A percentile compares a stretch with the other conserved stretches of the same genome.
These are phyloP conservation scores for Glomus cerebriforme DNA, from an alignment of 192 early-diverging fungal genomes.

Conservation along the genomic window DNA sequence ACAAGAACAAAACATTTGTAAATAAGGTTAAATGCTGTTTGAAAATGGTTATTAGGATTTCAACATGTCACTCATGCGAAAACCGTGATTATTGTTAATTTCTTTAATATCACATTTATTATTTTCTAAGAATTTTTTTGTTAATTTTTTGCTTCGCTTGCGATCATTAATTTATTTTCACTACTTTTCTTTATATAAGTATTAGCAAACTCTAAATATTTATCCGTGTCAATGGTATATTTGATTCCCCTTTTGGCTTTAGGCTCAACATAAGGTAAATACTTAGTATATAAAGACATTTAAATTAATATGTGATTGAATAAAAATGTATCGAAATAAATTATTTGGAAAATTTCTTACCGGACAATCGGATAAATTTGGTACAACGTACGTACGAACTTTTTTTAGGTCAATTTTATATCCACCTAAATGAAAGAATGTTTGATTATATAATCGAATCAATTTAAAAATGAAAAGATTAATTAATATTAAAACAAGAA, in stretches of 20 bases:
- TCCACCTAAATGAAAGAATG: conserved; percentile 37
- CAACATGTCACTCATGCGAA: too few species aligned
- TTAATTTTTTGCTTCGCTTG: too few species aligned
- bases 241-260: background rate
- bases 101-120: too few species aligned
- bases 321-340: background rate
- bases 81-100: too few species aligned
- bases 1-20: too few species aligned
- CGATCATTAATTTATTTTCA: too few species aligned
- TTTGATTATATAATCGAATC: background rate
- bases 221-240: too few species aligned
- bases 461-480: background rate
- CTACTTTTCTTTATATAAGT: too few species aligned
- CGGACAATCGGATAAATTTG: conserved; percentile 57
- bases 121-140: too few species aligned
- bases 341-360: conserved; percentile 32
- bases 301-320: background rate
- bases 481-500: background rate
- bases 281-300: background rate
- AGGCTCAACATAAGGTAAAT: background rate
- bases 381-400: conserved; percentile 64
- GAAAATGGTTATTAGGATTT: too few species aligned
- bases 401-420: conserved; percentile 61
- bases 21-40: too few species aligned
- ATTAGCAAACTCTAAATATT: too few species aligned